These are phyloP conservation scores for Penicillium coprophilum DNA, from an alignment of 495 filamentous ascomycete species.

Conservation along the genomic window DNA sequence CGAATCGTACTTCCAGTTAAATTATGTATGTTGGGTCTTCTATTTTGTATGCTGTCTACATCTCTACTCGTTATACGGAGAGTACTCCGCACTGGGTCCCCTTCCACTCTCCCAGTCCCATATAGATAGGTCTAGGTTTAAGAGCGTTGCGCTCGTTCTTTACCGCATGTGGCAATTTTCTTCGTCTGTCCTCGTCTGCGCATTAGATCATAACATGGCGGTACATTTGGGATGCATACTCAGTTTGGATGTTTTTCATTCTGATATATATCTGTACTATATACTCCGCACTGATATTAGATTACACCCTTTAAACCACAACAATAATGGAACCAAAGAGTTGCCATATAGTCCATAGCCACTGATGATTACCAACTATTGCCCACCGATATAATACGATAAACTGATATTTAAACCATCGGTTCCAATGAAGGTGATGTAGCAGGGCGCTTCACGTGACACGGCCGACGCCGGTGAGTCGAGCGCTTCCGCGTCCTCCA, in stretches of 20 bases:
- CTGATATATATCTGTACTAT: background rate
- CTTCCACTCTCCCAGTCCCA: background rate
- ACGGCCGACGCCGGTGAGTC: slow-evolving; percentile 28
- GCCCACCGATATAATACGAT: background rate
- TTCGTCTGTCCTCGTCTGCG: background rate
- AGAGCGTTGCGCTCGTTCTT: background rate
- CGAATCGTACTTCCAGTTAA: background rate
- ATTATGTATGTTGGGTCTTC: background rate
- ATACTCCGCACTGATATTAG: background rate
- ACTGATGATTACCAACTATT: background rate
- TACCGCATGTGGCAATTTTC: background rate
- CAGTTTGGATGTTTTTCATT: background rate
- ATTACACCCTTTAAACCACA: background rate
- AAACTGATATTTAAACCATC: background rate
- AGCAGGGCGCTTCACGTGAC: slow-evolving; percentile 34
- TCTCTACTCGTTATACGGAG: background rate
- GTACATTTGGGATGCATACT: background rate
- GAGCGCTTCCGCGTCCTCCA: slow-evolving; percentile 34
- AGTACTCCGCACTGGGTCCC: background rate
- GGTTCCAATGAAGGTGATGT: background rate
- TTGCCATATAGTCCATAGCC: background rate
- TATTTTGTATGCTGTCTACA: background rate
- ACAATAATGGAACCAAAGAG: no score
- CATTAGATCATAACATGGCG: background rate
- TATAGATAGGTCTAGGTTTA: background rate